Evolutionary conservation across 2,329 filamentous ascomycete genomes (phyloP).

Genomic region (Aspergillus fumigatiaffinis): DNA sequence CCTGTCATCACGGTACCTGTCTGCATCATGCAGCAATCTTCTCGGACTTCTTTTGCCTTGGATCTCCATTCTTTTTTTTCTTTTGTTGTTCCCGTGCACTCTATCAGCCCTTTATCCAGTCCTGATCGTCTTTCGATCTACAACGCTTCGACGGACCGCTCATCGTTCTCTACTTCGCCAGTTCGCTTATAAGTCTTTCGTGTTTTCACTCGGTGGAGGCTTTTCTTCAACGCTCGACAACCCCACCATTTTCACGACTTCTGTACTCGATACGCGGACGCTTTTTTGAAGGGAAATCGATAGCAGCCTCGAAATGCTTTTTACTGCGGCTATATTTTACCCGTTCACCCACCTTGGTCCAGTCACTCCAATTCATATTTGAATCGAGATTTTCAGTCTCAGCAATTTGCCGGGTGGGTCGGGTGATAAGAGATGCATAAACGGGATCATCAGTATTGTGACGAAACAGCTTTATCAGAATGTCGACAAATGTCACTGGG

Average conservation of each 20-base stretch:
- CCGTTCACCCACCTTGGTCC: constrained; percentile 21
- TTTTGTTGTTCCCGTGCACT: constrained; percentile 32
- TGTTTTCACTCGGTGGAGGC: constrained; percentile 5
- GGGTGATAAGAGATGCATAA: constrained; percentile 32
- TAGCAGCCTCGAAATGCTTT: constrained; percentile 27
- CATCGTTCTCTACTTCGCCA: constrained; percentile 14
- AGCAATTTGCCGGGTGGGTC: constrained; percentile 19
- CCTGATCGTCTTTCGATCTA: constrained; percentile 33
- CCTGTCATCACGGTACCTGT: constrained; percentile 23
- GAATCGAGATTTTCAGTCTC: constrained; percentile 13
- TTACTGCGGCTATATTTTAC: constrained; percentile 33
- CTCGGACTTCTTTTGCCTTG: constrained; percentile 32
- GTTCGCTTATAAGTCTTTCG: constrained; percentile 14
- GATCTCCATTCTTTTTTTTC: constrained; percentile 21
- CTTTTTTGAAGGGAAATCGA: constrained; percentile 17
- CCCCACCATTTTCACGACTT: constrained; percentile 8
- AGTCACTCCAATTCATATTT: constrained; percentile 13
- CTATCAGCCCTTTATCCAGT: constrained; percentile 32
- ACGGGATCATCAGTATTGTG: constrained; percentile 24
- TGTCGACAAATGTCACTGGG: constrained; percentile 15
- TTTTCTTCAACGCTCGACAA: constrained; percentile 3
- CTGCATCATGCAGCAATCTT: constrained; percentile 29
- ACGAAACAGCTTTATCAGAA: constrained; percentile 16
- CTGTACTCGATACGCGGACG: constrained; percentile 11
- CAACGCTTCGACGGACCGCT: constrained; percentile 29